Conservation (phyloP, 208 protist genomes). For the Crithidia expoeki region DNA sequence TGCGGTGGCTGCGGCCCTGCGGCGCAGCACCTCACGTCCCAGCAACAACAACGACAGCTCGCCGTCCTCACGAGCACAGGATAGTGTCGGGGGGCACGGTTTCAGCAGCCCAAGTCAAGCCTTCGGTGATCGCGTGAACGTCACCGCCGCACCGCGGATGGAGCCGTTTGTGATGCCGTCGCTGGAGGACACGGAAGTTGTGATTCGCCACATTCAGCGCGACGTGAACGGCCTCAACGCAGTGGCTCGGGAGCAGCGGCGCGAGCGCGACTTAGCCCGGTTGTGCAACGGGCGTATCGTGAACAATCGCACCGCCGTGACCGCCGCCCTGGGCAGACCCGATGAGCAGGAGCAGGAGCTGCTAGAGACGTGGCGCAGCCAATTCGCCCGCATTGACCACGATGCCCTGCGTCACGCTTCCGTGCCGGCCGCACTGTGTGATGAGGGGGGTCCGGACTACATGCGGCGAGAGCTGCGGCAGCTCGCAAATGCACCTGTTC, state of each 20-base stretch:
- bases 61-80: background rate
- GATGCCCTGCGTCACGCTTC: conserved; percentile 41
- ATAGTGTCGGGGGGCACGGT: conserved; percentile 1
- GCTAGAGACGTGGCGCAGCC: conserved; percentile 56
- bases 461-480: conserved; percentile 47
- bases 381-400: conserved; percentile 37
- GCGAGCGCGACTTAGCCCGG: conserved; percentile 43
- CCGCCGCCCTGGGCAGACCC: conserved; percentile 29
- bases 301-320: conserved; percentile 25
- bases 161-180: conserved; percentile 76
- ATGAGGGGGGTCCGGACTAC: conserved; percentile 68
- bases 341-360: conserved; percentile 50
- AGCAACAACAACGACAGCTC: background rate
- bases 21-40: conserved; percentile 21
- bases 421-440: conserved; percentile 58
- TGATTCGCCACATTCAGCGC: conserved; percentile 80
- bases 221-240: conserved; percentile 84
- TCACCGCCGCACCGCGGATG: conserved; percentile 8
- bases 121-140: background rate
- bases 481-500: conserved; percentile 15
- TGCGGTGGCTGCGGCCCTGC: conserved; percentile 17
- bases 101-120: background rate
- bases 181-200: conserved; percentile 53
- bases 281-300: conserved; percentile 21
- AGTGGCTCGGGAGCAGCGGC: conserved; percentile 73